These are phyloP conservation scores for Cyclanthera cordifolia DNA, from an alignment of 306 rosid species.

Conservation along the genomic window DNA sequence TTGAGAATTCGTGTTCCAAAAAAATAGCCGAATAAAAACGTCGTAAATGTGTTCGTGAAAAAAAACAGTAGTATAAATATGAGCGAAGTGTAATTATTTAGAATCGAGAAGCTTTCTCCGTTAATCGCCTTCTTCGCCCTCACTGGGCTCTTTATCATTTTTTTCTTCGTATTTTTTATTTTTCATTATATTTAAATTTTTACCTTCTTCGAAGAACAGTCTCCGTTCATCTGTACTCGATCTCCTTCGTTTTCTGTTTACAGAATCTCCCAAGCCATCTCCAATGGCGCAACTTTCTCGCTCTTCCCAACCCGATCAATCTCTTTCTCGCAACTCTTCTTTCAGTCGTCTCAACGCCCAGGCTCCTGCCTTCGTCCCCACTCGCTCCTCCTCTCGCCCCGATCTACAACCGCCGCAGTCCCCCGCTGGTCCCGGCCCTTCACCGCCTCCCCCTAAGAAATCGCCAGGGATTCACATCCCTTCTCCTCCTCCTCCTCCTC, in stretches of 20 bases:
- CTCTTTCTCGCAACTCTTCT: conserved; percentile 44
- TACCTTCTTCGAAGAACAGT: neutral
- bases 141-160: conserved; percentile 8
- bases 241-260: neutral
- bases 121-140: conserved; percentile 16
- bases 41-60: neutral
- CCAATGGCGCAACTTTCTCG: conserved; percentile 38
- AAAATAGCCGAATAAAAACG: neutral
- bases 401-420: conserved; percentile 27
- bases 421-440: conserved; percentile 22
- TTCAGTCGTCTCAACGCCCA: conserved; percentile 82
- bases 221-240: neutral
- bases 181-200: neutral
- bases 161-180: no score
- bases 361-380: conserved; percentile 79
- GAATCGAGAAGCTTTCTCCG: conserved; percentile 27
- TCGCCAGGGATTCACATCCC: conserved; percentile 27
- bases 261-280: neutral
- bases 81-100: neutral
- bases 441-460: conserved; percentile 6
- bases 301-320: conserved; percentile 31
- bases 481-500: conserved; percentile 34
- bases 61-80: no score
- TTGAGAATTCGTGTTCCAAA: no score
- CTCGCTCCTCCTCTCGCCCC: conserved; percentile 38